Conservation (phyloP, 352 stramenopile species). For the Thalassiosira exigua region DNA sequence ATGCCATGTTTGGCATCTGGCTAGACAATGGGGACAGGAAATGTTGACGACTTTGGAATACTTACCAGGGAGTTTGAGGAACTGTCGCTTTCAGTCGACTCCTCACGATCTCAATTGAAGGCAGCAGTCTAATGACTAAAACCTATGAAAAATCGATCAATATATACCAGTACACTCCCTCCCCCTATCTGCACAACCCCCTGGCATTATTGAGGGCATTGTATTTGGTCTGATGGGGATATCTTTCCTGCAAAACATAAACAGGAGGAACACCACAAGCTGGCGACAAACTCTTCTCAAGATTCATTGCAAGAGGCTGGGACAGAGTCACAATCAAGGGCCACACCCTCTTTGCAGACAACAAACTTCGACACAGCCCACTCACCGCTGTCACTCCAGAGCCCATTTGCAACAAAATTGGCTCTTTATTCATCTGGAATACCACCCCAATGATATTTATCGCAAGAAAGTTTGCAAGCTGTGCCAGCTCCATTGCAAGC, state of each 20-base stretch:
- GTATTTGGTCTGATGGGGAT: constrained; percentile 10
- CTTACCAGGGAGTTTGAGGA: constrained; percentile 31
- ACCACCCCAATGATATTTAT: too few relatives aligned
- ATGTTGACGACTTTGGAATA: constrained; percentile 33
- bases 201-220: constrained; percentile 9
- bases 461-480: too few relatives aligned
- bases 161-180: constrained; percentile 55
- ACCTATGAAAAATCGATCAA: constrained; percentile 60
- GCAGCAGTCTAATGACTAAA: constrained; percentile 11
- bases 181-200: constrained; percentile 32
- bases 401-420: too few relatives aligned
- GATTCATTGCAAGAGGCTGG: too few relatives aligned
- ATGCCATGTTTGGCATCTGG: constrained; percentile 44
- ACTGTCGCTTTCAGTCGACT: constrained; percentile 8
- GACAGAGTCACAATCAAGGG: too few relatives aligned
- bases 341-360: too few relatives aligned
- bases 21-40: not conserved
- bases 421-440: too few relatives aligned
- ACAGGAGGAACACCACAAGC: not conserved
- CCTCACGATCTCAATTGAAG: constrained; percentile 29
- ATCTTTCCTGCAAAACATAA: constrained; percentile 3
- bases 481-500: too few relatives aligned
- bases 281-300: too few relatives aligned
- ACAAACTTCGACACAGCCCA: too few relatives aligned
- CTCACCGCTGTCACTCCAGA: too few relatives aligned